Conservation (phyloP, 441 rosid genomes). For the Omphalea diandra region DNA sequence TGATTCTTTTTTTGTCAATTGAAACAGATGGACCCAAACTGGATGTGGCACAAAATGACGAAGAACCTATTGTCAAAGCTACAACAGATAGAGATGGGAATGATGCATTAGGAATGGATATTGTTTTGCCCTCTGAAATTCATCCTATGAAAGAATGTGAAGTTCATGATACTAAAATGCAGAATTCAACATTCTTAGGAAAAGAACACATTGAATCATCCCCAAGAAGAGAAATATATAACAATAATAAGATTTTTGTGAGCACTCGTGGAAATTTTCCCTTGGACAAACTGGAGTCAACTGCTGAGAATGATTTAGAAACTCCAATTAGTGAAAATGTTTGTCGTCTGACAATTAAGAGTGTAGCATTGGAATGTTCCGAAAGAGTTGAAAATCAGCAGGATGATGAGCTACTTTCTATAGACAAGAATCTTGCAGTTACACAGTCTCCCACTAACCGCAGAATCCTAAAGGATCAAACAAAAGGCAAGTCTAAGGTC, state of each 20-base stretch:
- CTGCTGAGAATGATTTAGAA: slow-evolving; percentile 52
- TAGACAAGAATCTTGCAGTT: slow-evolving; percentile 22
- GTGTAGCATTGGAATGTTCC: slow-evolving; percentile 31
- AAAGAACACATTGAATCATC: slow-evolving; percentile 25
- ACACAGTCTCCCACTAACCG: slow-evolving; percentile 34
- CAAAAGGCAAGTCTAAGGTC: slow-evolving; percentile 68
- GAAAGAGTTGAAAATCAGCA: slow-evolving; percentile 32
- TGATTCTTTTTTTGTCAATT: slow-evolving; percentile 27
- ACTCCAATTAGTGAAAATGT: slow-evolving; percentile 28
- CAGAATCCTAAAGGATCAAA: slow-evolving; percentile 23
- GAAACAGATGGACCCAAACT: slow-evolving; percentile 30
- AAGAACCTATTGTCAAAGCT: slow-evolving; percentile 22
- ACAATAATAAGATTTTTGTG: slow-evolving; percentile 22
- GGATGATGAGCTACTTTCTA: slow-evolving; percentile 29
- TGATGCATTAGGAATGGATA: slow-evolving; percentile 30
- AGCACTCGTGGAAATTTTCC: slow-evolving; percentile 19
- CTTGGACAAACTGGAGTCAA: slow-evolving; percentile 49
- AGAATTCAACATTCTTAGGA: slow-evolving; percentile 17
- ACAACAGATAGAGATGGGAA: slow-evolving; percentile 26
- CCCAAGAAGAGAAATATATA: slow-evolving; percentile 28
- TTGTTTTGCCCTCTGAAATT: slow-evolving; percentile 26
- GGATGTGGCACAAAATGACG: slow-evolving; percentile 27
- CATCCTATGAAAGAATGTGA: slow-evolving; percentile 22
- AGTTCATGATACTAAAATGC: slow-evolving; percentile 22
- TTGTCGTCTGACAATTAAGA: slow-evolving; percentile 26